Evolutionary conservation across 345 rosid species (phyloP).

Genomic region (Arabidopsis suecica): DNA sequence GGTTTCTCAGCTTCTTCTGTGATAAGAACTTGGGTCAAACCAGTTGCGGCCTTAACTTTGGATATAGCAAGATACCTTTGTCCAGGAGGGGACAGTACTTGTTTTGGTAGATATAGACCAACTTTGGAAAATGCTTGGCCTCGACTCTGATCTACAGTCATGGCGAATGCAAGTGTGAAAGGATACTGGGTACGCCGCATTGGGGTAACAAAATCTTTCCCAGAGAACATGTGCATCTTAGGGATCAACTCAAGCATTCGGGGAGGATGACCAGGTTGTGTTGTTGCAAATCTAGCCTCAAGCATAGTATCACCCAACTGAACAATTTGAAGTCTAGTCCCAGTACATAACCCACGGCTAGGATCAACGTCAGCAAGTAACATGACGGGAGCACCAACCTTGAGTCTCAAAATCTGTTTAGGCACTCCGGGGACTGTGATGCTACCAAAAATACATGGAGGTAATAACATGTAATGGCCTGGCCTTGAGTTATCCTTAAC

Average conservation of each 20-base stretch:
- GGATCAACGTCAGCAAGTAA: not conserved
- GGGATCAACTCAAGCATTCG: too few species aligned
- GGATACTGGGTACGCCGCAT: too few species aligned
- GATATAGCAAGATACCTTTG: slow-evolving; percentile 3
- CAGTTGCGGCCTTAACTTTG: slow-evolving; percentile 14
- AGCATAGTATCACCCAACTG: not conserved
- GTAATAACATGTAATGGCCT: not conserved
- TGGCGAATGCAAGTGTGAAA: slow-evolving; percentile 19
- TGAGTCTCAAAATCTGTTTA: not conserved
- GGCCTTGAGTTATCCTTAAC: too few species aligned
- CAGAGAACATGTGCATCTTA: too few species aligned
- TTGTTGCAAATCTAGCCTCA: not conserved
- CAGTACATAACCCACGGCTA: not conserved
- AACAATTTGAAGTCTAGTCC: slow-evolving; percentile 19
- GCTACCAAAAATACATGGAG: not conserved
- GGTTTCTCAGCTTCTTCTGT: not conserved
- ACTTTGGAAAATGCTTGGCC: not conserved
- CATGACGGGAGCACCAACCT: slow-evolving; percentile 28
- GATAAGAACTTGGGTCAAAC: slow-evolving; percentile 13
- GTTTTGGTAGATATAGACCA: slow-evolving; percentile 18
- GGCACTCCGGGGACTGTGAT: not conserved
- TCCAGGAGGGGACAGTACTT: not conserved
- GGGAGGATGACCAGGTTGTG: too few species aligned
- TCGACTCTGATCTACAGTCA: slow-evolving; percentile 12
- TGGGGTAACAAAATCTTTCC: too few species aligned